phyloP scores from a whole-genome alignment of 164 flowering plant species.

The Kalanchoe fedtschenkoi region DNA sequence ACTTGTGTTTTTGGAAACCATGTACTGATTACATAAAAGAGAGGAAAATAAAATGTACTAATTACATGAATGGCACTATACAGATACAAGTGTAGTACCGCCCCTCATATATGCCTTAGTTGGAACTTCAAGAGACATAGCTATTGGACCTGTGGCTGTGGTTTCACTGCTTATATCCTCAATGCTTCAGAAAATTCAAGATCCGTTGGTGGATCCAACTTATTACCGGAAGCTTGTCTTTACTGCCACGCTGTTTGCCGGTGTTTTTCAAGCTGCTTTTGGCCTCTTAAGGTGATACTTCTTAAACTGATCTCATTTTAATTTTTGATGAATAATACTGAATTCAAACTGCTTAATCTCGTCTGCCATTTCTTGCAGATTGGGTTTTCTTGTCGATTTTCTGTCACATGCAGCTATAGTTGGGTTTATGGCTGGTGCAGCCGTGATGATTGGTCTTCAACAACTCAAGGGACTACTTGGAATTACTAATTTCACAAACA shows the following conservation, averaged over 20 bases:
- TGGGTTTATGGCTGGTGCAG: conserved; percentile 87
- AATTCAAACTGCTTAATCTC: not conserved
- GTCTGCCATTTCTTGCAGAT: conserved; percentile 19
- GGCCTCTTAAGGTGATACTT: conserved; percentile 50
- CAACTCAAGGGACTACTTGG: conserved; percentile 75
- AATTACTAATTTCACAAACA: conserved; percentile 45
- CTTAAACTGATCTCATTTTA: not conserved
- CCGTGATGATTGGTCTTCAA: conserved; percentile 67
- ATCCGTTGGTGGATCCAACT: conserved; percentile 33
- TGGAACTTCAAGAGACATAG: conserved; percentile 88
- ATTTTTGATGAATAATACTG: not conserved
- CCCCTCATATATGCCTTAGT: conserved; percentile 70
- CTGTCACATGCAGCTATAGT: conserved; percentile 82
- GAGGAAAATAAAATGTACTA: not conserved
- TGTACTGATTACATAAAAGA: too few relatives aligned
- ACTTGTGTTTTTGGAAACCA: too few relatives aligned
- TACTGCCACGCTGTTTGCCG: conserved; percentile 72
- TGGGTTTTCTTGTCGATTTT: conserved; percentile 73
- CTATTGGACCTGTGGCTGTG: conserved; percentile 41
- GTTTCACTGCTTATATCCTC: conserved; percentile 22
- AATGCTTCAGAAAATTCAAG: conserved; percentile 22
- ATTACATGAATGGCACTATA: not conserved
- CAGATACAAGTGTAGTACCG: conserved; percentile 80
- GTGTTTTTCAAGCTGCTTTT: conserved; percentile 52
- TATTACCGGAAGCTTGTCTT: conserved; percentile 41